Percentiles rank a stretch among this genome's conserved stretches.
phyloP scores from a whole-genome alignment of 202 grass and related monocot genomes.

The Cymbopogon flexuosus region DNA sequence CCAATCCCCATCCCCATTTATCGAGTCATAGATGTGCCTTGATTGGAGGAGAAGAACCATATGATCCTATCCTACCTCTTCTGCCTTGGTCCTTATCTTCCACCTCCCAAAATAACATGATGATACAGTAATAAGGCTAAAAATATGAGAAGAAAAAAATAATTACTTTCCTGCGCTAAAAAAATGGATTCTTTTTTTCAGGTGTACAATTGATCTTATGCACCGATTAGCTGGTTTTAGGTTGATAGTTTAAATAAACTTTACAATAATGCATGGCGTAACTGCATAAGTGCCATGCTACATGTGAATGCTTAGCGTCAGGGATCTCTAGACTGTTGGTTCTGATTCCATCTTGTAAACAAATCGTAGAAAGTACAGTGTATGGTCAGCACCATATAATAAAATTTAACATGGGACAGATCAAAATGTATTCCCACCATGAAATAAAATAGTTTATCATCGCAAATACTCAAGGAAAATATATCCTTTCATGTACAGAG shows the following conservation, averaged over 20 bases:
- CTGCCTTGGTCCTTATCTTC: constrained; percentile 12
- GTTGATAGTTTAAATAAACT: not conserved
- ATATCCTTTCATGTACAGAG: constrained; percentile 40
- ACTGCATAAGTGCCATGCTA: not conserved
- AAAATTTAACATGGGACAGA: constrained; percentile 47
- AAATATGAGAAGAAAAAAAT: not conserved
- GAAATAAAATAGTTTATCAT: constrained; percentile 59
- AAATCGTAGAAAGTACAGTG: constrained; percentile 38
- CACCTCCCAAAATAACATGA: not conserved
- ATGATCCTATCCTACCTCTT: not conserved
- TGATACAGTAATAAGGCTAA: not conserved
- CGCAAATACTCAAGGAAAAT: not conserved
- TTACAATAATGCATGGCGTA: not conserved
- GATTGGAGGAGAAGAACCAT: not conserved
- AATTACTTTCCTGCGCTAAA: not conserved
- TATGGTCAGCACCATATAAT: constrained; percentile 32
- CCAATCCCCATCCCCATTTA: not conserved
- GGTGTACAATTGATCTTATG: not conserved
- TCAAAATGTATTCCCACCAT: constrained; percentile 50
- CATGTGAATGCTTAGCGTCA: constrained; percentile 4
- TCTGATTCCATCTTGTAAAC: constrained; percentile 33
- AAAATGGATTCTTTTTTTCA: not conserved
- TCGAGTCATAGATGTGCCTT: constrained; percentile 16
- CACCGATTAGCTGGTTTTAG: constrained; percentile 1
- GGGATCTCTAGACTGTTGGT: constrained; percentile 30